Conservation (phyloP, 495 filamentous ascomycete genomes). For the Aspergillus hancockii region DNA sequence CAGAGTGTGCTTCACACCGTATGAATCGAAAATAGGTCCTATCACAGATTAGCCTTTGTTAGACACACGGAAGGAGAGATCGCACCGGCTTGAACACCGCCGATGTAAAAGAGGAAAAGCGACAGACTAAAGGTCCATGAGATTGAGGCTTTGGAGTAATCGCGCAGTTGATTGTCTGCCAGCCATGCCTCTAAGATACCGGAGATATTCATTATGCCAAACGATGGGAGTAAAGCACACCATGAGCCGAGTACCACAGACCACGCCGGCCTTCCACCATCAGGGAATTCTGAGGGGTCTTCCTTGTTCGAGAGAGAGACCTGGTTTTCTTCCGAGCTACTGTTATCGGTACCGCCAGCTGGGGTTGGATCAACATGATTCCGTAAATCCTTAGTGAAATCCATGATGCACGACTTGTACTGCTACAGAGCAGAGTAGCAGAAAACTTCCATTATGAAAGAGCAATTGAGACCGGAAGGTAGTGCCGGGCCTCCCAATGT, state of each 20-base stretch:
- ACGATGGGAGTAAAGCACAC: slow-evolving; percentile 22
- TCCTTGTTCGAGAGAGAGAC: neutral
- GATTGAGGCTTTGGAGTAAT: slow-evolving; percentile 41
- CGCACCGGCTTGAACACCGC: slow-evolving; percentile 22
- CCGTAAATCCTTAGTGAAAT: no score
- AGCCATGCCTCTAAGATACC: slow-evolving; percentile 57
- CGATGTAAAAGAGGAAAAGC: slow-evolving; percentile 25
- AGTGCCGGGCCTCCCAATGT: no score
- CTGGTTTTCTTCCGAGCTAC: neutral
- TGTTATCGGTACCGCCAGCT: neutral
- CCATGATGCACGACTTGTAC: no score
- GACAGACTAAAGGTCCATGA: slow-evolving; percentile 50
- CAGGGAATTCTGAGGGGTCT: slow-evolving; percentile 6
- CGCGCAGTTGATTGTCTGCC: slow-evolving; percentile 43
- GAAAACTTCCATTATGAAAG: neutral
- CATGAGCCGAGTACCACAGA: slow-evolving; percentile 22
- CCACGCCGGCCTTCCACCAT: slow-evolving; percentile 28
- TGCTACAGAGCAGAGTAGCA: neutral
- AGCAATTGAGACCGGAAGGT: neutral
- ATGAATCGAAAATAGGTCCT: slow-evolving; percentile 26
- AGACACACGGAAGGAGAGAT: neutral
- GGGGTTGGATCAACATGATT: neutral
- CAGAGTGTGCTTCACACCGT: slow-evolving; percentile 21
- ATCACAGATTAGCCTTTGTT: neutral
- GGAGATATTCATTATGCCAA: slow-evolving; percentile 57